Percentiles rank a stretch among this genome's conserved stretches.
These are phyloP conservation scores for Globisporangium heterothallicum DNA, from an alignment of 352 stramenopile species.

Conservation along the genomic window DNA sequence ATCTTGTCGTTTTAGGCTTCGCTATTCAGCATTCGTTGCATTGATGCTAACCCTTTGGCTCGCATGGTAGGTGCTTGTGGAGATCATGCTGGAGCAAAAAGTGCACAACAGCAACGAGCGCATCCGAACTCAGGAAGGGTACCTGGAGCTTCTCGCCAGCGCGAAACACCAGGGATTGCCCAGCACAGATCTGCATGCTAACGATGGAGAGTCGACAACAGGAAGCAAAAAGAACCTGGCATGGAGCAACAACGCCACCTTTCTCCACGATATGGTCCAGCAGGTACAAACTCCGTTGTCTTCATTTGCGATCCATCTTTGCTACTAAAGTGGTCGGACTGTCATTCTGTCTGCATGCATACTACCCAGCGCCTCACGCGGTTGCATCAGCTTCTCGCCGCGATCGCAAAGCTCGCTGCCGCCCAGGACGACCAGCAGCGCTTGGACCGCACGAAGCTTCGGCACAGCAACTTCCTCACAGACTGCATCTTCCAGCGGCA, in stretches of 20 bases:
- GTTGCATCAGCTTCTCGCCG: constrained; percentile 55
- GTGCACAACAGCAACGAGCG: constrained; percentile 36
- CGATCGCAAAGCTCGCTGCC: constrained; percentile 52
- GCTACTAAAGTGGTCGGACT: too few relatives aligned
- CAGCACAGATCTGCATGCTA: too few relatives aligned
- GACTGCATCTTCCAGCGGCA: constrained; percentile 37
- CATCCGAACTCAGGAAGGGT: constrained; percentile 24
- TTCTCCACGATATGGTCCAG: constrained; percentile 53
- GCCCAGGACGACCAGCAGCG: constrained; percentile 2
- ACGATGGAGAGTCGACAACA: too few relatives aligned
- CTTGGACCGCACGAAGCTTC: constrained; percentile 35
- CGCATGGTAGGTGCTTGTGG: constrained; percentile 36
- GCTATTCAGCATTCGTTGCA: too few relatives aligned
- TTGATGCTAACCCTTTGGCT: too few relatives aligned
- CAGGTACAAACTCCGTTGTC: constrained; percentile 31
- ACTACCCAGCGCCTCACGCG: constrained; percentile 37
- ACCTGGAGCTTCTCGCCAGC: constrained; percentile 15
- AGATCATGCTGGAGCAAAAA: constrained; percentile 59
- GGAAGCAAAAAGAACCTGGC: neutral
- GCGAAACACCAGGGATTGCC: neutral
- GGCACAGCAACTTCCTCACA: constrained; percentile 46
- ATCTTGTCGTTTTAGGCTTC: neutral
- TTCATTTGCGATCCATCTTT: too few relatives aligned
- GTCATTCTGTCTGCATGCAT: too few relatives aligned
- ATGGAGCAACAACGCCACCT: constrained; percentile 26